A percentile compares a stretch with the other conserved stretches of the same genome.
Evolutionary conservation across 1,284 basidiomycete species (phyloP).

Genomic region (Leccinum angustisporum): DNA sequence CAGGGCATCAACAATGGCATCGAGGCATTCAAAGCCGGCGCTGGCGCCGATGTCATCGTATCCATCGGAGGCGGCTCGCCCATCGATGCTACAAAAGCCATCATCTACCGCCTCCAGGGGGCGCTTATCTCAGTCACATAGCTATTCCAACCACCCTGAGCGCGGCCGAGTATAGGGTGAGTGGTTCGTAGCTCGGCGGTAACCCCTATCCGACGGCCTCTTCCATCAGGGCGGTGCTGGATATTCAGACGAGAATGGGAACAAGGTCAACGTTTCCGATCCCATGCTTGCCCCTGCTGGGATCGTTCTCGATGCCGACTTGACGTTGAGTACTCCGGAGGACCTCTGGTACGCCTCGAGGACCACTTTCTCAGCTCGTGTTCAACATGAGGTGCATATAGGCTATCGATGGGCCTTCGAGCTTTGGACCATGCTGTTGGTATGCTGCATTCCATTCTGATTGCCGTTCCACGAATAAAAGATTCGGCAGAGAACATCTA

Average conservation of each 20-base stretch:
- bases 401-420: conserved; percentile 76
- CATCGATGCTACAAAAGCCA: conserved; percentile 74
- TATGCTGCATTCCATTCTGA: conserved; percentile 30
- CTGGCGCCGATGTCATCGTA: conserved; percentile 65
- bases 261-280: conserved; percentile 60
- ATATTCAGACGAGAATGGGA: conserved; percentile 69
- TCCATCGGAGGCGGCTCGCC: conserved; percentile 80
- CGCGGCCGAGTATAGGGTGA: conserved; percentile 74
- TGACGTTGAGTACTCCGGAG: conserved; percentile 73
- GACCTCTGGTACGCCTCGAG: conserved; percentile 58
- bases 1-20: conserved; percentile 68
- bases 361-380: conserved; percentile 16
- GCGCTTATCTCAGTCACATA: conserved; percentile 51
- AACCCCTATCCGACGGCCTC: conserved; percentile 5
- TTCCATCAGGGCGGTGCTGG: conserved; percentile 59
- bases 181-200: conserved; percentile 17
- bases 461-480: not conserved
- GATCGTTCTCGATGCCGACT: conserved; percentile 76
- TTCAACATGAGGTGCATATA: conserved; percentile 29
- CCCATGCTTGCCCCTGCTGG: conserved; percentile 61
- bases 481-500: conserved; percentile 62
- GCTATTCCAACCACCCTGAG: conserved; percentile 82
- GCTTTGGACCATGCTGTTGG: conserved; percentile 80
- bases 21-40: conserved; percentile 51
- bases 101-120: conserved; percentile 60